Conservation (phyloP, 2,329 filamentous ascomycete species). For the Cyclaneusma minus region DNA sequence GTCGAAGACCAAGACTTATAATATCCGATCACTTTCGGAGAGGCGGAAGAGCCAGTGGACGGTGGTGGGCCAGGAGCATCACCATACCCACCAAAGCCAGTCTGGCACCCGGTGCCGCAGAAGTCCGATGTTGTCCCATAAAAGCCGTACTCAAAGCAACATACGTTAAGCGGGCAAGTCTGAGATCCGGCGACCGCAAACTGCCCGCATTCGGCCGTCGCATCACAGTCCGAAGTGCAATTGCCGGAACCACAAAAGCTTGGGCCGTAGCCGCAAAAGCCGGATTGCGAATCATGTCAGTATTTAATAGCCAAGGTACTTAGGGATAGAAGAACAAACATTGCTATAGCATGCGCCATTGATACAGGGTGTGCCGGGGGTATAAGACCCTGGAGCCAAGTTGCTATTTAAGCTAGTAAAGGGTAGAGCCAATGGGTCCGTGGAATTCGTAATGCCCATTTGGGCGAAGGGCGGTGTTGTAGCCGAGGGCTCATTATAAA, state of each 20-base stretch:
- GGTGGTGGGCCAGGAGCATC: slow-evolving; percentile 4
- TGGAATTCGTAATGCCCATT: too few relatives aligned
- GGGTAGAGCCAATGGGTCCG: too few relatives aligned
- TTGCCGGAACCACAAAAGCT: slow-evolving; percentile 2
- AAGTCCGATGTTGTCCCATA: slow-evolving; percentile 8
- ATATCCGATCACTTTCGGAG: slow-evolving; percentile 17
- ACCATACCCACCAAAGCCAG: slow-evolving; percentile 1
- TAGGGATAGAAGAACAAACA: too few relatives aligned
- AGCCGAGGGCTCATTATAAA: too few relatives aligned
- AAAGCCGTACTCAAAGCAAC: slow-evolving; percentile 16
- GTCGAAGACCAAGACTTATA: slow-evolving; percentile 19
- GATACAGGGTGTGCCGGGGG: slow-evolving; percentile 8
- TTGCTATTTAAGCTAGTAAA: too few relatives aligned
- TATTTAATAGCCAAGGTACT: too few relatives aligned
- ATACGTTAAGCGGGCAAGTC: slow-evolving; percentile 17
- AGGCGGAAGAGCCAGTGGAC: slow-evolving; percentile 3
- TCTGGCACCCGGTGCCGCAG: slow-evolving; percentile 4
- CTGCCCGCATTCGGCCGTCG: slow-evolving; percentile 22
- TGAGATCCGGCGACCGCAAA: slow-evolving; percentile 8
- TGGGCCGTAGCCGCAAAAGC: slow-evolving; percentile 4
- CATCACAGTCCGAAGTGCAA: slow-evolving; percentile 20
- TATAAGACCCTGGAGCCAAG: slow-evolving; percentile 6
- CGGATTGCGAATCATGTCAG: too few relatives aligned
- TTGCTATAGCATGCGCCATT: slow-evolving; percentile 13
- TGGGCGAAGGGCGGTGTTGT: too few relatives aligned